Evolutionary conservation across 2,329 filamentous ascomycete species (phyloP).

Genomic region (Grosmannia penicillata): DNA sequence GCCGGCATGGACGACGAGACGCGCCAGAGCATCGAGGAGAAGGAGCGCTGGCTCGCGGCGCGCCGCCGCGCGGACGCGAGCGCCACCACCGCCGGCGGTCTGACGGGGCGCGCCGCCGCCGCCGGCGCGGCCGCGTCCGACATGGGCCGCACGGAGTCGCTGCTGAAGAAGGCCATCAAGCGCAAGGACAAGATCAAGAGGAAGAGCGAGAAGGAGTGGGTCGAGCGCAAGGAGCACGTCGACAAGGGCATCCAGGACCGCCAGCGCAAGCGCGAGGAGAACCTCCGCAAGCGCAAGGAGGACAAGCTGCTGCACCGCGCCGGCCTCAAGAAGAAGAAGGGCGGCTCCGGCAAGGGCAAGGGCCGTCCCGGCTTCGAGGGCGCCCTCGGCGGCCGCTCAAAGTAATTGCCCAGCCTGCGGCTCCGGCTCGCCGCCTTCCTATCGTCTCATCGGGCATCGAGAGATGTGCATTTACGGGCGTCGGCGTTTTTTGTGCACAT

Average conservation of each 20-base stretch:
- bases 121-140: conserved; percentile 4
- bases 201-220: conserved; percentile 86
- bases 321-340: conserved; percentile 33
- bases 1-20: conserved; percentile 63
- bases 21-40: conserved; percentile 75
- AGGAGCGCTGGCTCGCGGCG: conserved; percentile 87
- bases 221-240: conserved; percentile 56
- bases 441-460: no score
- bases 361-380: conserved; percentile 52
- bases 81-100: conserved; percentile 18
- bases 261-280: conserved; percentile 71
- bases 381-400: conserved; percentile 47
- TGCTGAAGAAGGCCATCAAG: conserved; percentile 91
- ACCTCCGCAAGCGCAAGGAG: conserved; percentile 58
- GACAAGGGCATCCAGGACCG: conserved; percentile 62
- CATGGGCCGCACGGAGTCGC: conserved; percentile 31
- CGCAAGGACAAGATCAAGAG: conserved; percentile 80
- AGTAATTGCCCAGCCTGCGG: no score
- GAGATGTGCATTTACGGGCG: no score
- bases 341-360: conserved; percentile 20
- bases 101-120: conserved; percentile 8
- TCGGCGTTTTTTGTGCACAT: no score
- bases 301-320: conserved; percentile 49
- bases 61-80: conserved; percentile 75
- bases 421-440: no score